A percentile compares a stretch with the other conserved stretches of the same genome.
phyloP scores from a whole-genome alignment of 768 basidiomycete genomes.

The Mycena filopes region DNA sequence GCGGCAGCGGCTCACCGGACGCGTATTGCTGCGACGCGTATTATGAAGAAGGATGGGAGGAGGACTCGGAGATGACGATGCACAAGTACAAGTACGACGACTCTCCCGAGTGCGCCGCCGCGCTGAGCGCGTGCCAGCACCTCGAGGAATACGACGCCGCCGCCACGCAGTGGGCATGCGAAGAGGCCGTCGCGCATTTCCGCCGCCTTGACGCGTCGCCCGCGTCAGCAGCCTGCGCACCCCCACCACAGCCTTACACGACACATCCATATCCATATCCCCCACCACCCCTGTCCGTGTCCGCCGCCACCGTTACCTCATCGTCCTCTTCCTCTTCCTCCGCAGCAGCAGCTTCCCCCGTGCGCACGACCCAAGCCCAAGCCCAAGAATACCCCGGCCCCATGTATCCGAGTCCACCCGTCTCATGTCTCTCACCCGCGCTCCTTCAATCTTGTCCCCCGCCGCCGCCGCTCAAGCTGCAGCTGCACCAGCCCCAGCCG shows the following conservation, averaged over 20 bases:
- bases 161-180: slow-evolving; percentile 20
- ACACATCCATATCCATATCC: no score
- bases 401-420: slow-evolving; percentile 12
- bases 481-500: slow-evolving; percentile 34
- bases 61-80: slow-evolving; percentile 21
- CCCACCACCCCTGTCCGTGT: slow-evolving; percentile 13
- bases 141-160: slow-evolving; percentile 16
- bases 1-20: slow-evolving; percentile 3
- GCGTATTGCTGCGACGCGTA: no score
- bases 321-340: no score
- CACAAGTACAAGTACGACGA: slow-evolving; percentile 14
- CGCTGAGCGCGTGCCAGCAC: slow-evolving; percentile 10
- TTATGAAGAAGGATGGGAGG: slow-evolving; percentile 17
- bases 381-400: slow-evolving; percentile 14
- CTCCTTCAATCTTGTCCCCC: slow-evolving; percentile 22
- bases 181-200: slow-evolving; percentile 18
- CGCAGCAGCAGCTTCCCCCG: slow-evolving; percentile 10
- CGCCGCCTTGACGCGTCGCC: slow-evolving; percentile 18
- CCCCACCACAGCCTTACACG: slow-evolving; percentile 16
- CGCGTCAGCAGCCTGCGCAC: slow-evolving; percentile 2
- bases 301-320: slow-evolving; percentile 16
- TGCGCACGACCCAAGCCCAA: slow-evolving; percentile 16
- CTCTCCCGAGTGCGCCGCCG: no score
- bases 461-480: slow-evolving; percentile 27
- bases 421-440: slow-evolving; percentile 27